These are phyloP conservation scores for Posidonia australis DNA, from an alignment of 106 monocot genomes.

Conservation along the genomic window DNA sequence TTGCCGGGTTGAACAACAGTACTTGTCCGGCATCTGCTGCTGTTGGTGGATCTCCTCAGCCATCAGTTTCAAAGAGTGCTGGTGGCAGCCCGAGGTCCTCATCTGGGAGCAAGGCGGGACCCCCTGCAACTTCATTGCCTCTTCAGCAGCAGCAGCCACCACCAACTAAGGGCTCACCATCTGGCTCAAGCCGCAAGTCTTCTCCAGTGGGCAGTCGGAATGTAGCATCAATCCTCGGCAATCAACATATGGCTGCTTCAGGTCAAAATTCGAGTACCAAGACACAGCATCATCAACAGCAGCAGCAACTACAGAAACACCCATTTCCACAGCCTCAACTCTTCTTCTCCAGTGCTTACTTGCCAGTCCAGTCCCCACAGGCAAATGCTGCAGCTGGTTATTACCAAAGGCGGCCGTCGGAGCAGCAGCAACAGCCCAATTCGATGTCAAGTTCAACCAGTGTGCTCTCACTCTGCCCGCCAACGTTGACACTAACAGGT, in stretches of 20 bases:
- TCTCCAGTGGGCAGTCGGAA: slow-evolving; percentile 14
- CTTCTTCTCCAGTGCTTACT: slow-evolving; percentile 7
- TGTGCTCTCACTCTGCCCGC: slow-evolving; percentile 4
- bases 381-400: slow-evolving; percentile 11
- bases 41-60: slow-evolving; percentile 35
- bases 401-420: slow-evolving; percentile 16
- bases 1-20: slow-evolving; percentile 8
- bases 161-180: slow-evolving; percentile 26
- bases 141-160: neutral
- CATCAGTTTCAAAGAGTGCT: slow-evolving; percentile 21
- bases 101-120: slow-evolving; percentile 22
- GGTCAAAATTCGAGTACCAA: slow-evolving; percentile 1
- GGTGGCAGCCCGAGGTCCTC: slow-evolving; percentile 53
- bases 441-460: neutral
- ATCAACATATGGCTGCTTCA: neutral
- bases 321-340: slow-evolving; percentile 8
- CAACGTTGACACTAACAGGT: neutral
- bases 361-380: slow-evolving; percentile 7
- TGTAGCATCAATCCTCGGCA: slow-evolving; percentile 3
- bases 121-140: neutral
- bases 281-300: slow-evolving; percentile 5
- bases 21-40: slow-evolving; percentile 19
- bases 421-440: slow-evolving; percentile 8
- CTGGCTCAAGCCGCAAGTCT: slow-evolving; percentile 24
- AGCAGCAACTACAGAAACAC: slow-evolving; percentile 7